These are phyloP conservation scores for Naganishia kalamii DNA, from an alignment of 768 basidiomycete species.

Conservation along the genomic window DNA sequence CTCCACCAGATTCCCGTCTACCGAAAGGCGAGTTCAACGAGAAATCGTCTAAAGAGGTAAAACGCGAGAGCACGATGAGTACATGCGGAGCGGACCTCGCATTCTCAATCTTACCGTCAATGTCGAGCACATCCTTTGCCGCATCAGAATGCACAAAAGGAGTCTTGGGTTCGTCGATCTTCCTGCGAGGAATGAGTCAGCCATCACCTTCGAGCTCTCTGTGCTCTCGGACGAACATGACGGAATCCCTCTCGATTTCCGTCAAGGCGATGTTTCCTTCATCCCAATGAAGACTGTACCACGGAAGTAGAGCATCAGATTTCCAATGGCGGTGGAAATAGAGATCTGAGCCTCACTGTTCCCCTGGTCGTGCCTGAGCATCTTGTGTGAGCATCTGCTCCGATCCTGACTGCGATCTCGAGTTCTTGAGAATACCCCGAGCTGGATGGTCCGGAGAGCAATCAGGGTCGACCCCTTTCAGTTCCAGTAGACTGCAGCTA, in stretches of 20 bases:
- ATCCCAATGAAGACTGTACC: slow-evolving; percentile 80
- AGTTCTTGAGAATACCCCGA: slow-evolving; percentile 26
- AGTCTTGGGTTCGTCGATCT: slow-evolving; percentile 96
- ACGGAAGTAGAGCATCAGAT: not conserved
- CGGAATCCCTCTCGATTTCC: slow-evolving; percentile 86
- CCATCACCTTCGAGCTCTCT: not conserved
- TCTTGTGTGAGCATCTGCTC: slow-evolving; percentile 11
- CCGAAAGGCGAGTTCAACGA: slow-evolving; percentile 50
- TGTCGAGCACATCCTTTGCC: slow-evolving; percentile 56
- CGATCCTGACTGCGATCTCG: slow-evolving; percentile 5
- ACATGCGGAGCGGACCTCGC: not conserved
- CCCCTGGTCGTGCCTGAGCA: not conserved
- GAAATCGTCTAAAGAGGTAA: slow-evolving; percentile 47
- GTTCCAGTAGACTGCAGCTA: not conserved
- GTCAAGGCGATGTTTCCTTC: slow-evolving; percentile 87
- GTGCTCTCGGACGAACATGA: slow-evolving; percentile 55
- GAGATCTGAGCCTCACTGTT: slow-evolving; percentile 8
- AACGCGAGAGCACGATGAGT: not conserved
- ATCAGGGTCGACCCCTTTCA: not conserved
- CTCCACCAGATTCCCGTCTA: slow-evolving; percentile 50
- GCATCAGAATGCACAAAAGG: slow-evolving; percentile 69
- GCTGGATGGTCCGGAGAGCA: not conserved
- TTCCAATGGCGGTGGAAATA: not conserved
- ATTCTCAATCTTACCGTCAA: not conserved
- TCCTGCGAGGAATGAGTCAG: slow-evolving; percentile 44